phyloP scores from a whole-genome alignment of 1,139 yeast genomes.

The Kazachstania sp. region DNA sequence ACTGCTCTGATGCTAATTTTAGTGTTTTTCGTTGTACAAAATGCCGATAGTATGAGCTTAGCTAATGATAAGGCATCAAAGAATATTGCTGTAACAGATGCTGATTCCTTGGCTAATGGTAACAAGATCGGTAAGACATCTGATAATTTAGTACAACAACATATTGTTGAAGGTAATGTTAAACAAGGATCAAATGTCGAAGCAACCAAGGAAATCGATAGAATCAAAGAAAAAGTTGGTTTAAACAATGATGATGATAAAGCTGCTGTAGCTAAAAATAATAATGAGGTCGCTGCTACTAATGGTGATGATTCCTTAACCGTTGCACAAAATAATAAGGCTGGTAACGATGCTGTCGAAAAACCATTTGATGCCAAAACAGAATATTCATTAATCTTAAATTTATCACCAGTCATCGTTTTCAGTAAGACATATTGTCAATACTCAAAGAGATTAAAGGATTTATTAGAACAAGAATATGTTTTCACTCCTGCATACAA shows the following conservation, averaged over 20 bases:
- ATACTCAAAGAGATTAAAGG: conserved; percentile 62
- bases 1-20: conserved; percentile 21
- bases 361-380: conserved; percentile 48
- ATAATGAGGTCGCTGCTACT: conserved; percentile 1
- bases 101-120: neutral
- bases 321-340: neutral
- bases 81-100: neutral
- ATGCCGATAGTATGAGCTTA: conserved; percentile 14
- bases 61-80: conserved; percentile 6
- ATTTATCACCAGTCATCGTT: conserved; percentile 59
- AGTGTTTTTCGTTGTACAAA: conserved; percentile 22
- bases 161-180: conserved; percentile 3
- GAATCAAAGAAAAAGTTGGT: conserved; percentile 18
- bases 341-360: neutral
- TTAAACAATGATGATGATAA: conserved; percentile 1
- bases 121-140: neutral
- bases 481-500: conserved; percentile 62
- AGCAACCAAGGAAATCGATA: conserved; percentile 15
- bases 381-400: conserved; percentile 51
- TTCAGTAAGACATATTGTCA: conserved; percentile 72
- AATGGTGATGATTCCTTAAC: conserved; percentile 4
- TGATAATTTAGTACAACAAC: neutral
- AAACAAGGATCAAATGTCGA: conserved; percentile 1
- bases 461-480: conserved; percentile 54
- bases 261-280: neutral